Base-by-base conservation (phyloP, 306 rosid species). In the Malus orientalis region DNA sequence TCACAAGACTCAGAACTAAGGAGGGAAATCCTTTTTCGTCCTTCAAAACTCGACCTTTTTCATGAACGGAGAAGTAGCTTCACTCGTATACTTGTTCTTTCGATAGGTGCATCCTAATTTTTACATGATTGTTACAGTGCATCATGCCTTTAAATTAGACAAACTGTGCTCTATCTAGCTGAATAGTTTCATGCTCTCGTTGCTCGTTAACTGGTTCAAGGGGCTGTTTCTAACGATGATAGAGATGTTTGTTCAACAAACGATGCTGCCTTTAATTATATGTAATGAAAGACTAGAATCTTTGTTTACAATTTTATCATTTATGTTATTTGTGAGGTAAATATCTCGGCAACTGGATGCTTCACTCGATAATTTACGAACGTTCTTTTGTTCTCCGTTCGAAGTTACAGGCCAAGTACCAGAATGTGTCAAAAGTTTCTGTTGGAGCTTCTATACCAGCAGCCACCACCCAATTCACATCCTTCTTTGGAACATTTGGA, bases 321-420 rank as follows among this genome's bases (percentile, higher is more conserved):
- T 22, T 77, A 22, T 49, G 42, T 38, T 7, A 38, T 38, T 38
- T 74, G 33, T 73, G 55, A 32, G 67, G 70, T 54, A 69, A 2
- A 70, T 79, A 75, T 58, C 69, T 75, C 55, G 45, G 81, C 54
- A 69, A 42, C 58, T 67, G 47, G 38, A n/a, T 63, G 80, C 55
- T 72, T 82, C 54, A 66, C 10, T 59, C 62, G 16, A 61, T 82
- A 29, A 76, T 86, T 76, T 29, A 80, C 70, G 55, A 42, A 51
- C 4, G 71, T 73, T 85, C 83, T 7, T 61, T 15, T 61, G 15
- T 64, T 74, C 81, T 71, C 71, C 77, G 32, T 74, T 67, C 82
- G 89, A 89, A 89, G 88, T 79, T 88, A 81, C 86, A 85, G 82
- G 79, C 83, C 57, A 87, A 81, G 79, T 79, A 85, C 81, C 88